These are phyloP conservation scores for Nemania serpens DNA, from an alignment of 2,329 filamentous ascomycete genomes.

Conservation along the genomic window DNA sequence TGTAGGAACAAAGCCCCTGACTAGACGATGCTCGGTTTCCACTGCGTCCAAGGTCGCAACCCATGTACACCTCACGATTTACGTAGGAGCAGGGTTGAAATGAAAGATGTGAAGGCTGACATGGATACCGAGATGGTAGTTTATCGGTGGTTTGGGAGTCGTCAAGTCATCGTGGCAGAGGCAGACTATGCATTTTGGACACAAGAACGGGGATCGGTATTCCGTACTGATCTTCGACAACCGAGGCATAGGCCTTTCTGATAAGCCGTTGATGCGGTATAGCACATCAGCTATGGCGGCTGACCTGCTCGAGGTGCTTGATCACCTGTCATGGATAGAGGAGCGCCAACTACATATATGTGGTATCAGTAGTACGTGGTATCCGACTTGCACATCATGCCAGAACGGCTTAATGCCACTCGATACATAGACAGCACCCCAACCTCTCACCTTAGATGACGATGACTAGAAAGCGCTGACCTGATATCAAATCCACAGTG, in stretches of 20 bases:
- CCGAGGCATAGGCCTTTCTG: slow-evolving; percentile 79
- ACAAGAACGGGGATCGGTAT: slow-evolving; percentile 69
- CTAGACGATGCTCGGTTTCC: no score
- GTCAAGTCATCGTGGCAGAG: slow-evolving; percentile 75
- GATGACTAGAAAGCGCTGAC: slow-evolving; percentile 37
- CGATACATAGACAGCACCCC: neutral
- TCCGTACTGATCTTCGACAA: slow-evolving; percentile 81
- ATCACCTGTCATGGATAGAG: slow-evolving; percentile 67
- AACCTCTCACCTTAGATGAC: neutral
- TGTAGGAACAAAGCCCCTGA: no score
- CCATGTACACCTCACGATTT: neutral
- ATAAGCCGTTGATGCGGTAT: slow-evolving; percentile 78
- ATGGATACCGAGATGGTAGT: slow-evolving; percentile 50
- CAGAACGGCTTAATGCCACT: neutral
- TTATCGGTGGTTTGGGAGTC: slow-evolving; percentile 80
- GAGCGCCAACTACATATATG: slow-evolving; percentile 65
- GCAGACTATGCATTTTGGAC: slow-evolving; percentile 81
- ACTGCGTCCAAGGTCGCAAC: neutral
- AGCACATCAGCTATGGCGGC: slow-evolving; percentile 83
- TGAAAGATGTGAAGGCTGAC: slow-evolving; percentile 4
- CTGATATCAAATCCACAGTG: slow-evolving; percentile 11
- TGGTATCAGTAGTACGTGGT: slow-evolving; percentile 65
- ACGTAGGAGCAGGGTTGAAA: neutral
- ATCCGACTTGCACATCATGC: neutral
- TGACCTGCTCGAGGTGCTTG: slow-evolving; percentile 71